Evolutionary conservation across 495 filamentous ascomycete genomes (phyloP), one percentile per base, ranked within the genome.

Genomic region (Penicillium atrosanguineum): DNA sequence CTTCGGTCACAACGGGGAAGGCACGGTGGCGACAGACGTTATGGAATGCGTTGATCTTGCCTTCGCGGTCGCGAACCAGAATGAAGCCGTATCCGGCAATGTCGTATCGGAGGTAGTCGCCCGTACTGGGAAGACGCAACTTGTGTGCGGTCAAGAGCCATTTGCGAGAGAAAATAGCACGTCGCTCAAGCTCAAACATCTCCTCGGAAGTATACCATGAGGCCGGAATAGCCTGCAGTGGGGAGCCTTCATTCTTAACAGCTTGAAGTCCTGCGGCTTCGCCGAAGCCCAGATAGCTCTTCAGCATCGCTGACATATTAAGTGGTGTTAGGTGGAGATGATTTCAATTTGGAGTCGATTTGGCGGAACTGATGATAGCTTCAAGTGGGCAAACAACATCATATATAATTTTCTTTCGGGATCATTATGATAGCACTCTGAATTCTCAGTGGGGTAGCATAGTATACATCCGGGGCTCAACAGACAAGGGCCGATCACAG

Each of bases 1-100:
- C 69, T 37, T 76, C 74, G 11, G 71, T 73, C 8, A 83, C 78
- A 19, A 84, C 71, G 7, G 80, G 79, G 61, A 76, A 83, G 26
- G 80, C 80, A 11, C 80, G 76, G 55, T 84, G 81, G 26, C 81
- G 67, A 54, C 81, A 84, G 34, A 81, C 73, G 50, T 83, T 83
- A 65, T 83, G 77, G 60, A 84, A 83, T n/a, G 72, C 80, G 40
- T 80, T 82, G 61, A 83, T 72, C 2, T 65, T 68, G 31, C 72
- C 75, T 9, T 78, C 57, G 34, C 75, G 75, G 43, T 80, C 78
- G 12, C 67, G 65, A n/a, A 73, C 67, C 6, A 83, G 54, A 40
- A 83, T 65, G 56, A 83, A 78, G 6, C 68, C 59, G 58, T 73
- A 82, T 16, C 74, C 76, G 19, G 79, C 77, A 3, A 79, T 52